Evolutionary conservation across 2,329 filamentous ascomycete genomes (phyloP).

Genomic region (Cryphonectria nitschkei): DNA sequence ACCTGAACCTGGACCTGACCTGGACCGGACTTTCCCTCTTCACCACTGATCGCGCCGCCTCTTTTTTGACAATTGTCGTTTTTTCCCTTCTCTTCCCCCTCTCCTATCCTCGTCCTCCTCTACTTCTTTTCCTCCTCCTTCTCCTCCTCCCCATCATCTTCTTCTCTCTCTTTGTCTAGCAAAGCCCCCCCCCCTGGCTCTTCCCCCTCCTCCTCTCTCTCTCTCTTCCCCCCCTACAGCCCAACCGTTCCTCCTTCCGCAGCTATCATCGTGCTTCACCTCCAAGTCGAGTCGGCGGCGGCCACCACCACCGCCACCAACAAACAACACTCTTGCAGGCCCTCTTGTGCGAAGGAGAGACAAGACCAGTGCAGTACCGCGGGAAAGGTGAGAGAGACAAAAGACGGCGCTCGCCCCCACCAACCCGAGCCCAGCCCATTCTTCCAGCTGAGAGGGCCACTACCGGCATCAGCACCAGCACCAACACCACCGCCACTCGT

Average conservation of each 20-base stretch:
- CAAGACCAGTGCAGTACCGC: conserved; percentile 3
- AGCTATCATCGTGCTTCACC: conserved; percentile 14
- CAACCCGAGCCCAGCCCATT: not conserved
- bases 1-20: conserved; percentile 14
- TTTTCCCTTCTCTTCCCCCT: not conserved
- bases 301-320: not conserved
- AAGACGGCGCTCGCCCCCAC: conserved; percentile 10
- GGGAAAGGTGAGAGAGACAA: conserved; percentile 11
- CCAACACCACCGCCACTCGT: not conserved
- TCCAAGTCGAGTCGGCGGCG: conserved; percentile 11
- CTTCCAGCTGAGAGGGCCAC: not conserved
- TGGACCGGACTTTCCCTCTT: conserved; percentile 15
- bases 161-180: not conserved
- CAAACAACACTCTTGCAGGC: conserved; percentile 6
- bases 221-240: not conserved
- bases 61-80: conserved; percentile 12
- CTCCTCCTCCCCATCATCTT: not conserved
- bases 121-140: not conserved
- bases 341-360: conserved; percentile 22
- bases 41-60: conserved; percentile 21
- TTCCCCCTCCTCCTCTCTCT: not conserved
- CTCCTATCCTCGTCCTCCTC: not conserved
- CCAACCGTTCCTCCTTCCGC: conserved; percentile 1
- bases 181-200: not conserved
- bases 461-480: not conserved